Percentiles rank a stretch among this genome's conserved stretches.
These are phyloP conservation scores for Pythium utonaiense DNA, from an alignment of 352 stramenopile genomes.

Conservation along the genomic window DNA sequence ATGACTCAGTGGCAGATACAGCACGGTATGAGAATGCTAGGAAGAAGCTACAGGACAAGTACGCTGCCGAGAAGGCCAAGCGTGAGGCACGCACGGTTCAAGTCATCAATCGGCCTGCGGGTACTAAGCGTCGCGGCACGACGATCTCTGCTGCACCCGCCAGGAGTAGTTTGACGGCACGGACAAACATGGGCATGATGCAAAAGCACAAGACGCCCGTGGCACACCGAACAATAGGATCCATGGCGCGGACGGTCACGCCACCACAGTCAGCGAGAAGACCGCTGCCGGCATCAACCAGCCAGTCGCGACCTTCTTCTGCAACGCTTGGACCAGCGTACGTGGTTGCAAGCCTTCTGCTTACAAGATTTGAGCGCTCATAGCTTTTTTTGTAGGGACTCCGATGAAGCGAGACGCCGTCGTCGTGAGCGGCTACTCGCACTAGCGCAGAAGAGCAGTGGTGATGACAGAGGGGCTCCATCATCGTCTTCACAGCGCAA, in stretches of 20 bases:
- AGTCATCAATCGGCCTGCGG: slow-evolving; percentile 61
- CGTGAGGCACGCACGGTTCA: slow-evolving; percentile 70
- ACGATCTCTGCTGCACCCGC: slow-evolving; percentile 65
- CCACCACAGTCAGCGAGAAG: slow-evolving; percentile 15
- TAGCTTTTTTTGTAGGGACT: slow-evolving; percentile 18
- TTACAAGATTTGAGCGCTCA: too few species aligned
- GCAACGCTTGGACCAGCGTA: slow-evolving; percentile 7
- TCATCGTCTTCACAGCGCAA: slow-evolving; percentile 7
- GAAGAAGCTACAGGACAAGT: slow-evolving; percentile 72
- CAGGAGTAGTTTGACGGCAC: slow-evolving; percentile 35
- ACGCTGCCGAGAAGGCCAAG: slow-evolving; percentile 68
- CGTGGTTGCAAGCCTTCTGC: too few species aligned
- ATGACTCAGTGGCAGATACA: too few species aligned
- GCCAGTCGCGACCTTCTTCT: slow-evolving; percentile 1
- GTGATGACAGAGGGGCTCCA: background rate
- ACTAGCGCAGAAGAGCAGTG: slow-evolving; percentile 15
- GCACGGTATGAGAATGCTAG: slow-evolving; percentile 64
- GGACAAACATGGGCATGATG: slow-evolving; percentile 16
- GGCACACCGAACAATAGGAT: slow-evolving; percentile 1
- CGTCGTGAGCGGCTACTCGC: slow-evolving; percentile 17
- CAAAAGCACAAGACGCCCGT: background rate
- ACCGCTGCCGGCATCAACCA: slow-evolving; percentile 2
- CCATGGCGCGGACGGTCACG: slow-evolving; percentile 3
- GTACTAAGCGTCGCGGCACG: slow-evolving; percentile 43
- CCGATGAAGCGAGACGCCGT: slow-evolving; percentile 12